Evolutionary conservation across 768 basidiomycete genomes (phyloP), one percentile per base, ranked within the genome.

Genomic region (Suillus bovinus): DNA sequence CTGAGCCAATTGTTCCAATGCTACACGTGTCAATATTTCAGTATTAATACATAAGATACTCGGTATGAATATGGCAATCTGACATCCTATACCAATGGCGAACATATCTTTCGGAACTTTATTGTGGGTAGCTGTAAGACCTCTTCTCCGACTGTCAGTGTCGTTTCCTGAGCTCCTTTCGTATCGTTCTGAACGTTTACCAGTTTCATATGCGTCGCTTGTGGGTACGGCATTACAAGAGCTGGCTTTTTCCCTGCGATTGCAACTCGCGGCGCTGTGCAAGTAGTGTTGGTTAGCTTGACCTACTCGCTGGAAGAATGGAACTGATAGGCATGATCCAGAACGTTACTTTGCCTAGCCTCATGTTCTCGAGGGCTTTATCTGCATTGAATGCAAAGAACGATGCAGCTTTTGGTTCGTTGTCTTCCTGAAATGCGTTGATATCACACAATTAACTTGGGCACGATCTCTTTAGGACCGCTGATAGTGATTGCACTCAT

Each of bases 301-400:
- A 2, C 27, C 47, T 10, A 17, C 29, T 50, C 5, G 17, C 4
- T 4, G 49, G 9, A 17, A 50, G 27, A 20, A 29, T 50, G 29
- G 29, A 29, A 29, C 17, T 50, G 29, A 50, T 31, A 10, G 1
- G 11, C 9, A 20, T 17, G 29, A 50, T 20, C 16, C 1, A 50
- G 49, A 50, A 50, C 49, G 1, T 50, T 10, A 50, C 49, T 31
- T 50, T 50, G 29, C 49, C 49, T 27, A 55, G 81, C 65, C 78
- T 88, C 5, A 75, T 88, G 75, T 87, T 88, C 71, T 86, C 85
- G 14, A 86, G 84, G 67, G 86, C 88, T 49, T 81, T 87, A 0
- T 83, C 86, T 0, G 81, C 85, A 2, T 85, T 89, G 65, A 81
- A 79, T 4, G 63, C 80, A 0, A 77, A 84, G 27, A 88, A 88